A percentile compares a stretch with the other conserved stretches of the same genome.
Conservation (phyloP, 2,329 filamentous ascomycete genomes). For the Verticillium alfalfae region DNA sequence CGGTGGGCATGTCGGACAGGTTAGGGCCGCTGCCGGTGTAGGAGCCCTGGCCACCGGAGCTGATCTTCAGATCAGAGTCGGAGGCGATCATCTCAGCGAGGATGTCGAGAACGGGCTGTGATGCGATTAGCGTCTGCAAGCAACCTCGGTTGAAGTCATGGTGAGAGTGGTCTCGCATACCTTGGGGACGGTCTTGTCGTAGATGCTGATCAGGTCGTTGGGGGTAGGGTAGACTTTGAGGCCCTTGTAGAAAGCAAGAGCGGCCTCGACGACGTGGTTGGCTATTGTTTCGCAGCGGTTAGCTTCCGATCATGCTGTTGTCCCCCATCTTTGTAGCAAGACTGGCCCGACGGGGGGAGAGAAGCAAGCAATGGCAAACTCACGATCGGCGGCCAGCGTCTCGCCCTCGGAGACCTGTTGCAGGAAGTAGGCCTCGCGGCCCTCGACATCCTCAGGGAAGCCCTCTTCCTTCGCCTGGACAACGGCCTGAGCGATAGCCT, state of each 20-base stretch:
- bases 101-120: slow-evolving; percentile 83
- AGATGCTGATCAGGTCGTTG: slow-evolving; percentile 88
- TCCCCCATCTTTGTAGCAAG: neutral
- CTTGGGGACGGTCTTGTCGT: slow-evolving; percentile 98
- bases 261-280: slow-evolving; percentile 63
- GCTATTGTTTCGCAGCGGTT: slow-evolving; percentile 4
- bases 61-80: slow-evolving; percentile 68
- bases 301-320: slow-evolving; percentile 4
- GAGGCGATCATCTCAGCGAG: slow-evolving; percentile 97
- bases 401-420: slow-evolving; percentile 89
- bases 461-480: slow-evolving; percentile 83
- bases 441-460: slow-evolving; percentile 84
- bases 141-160: neutral
- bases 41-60: slow-evolving; percentile 24
- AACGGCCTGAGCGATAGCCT: slow-evolving; percentile 69
- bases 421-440: slow-evolving; percentile 96
- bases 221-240: slow-evolving; percentile 97
- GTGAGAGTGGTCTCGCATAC: slow-evolving; percentile 34
- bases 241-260: slow-evolving; percentile 95
- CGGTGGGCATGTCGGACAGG: slow-evolving; percentile 40
- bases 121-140: slow-evolving; percentile 11
- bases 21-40: slow-evolving; percentile 29
- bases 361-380: slow-evolving; percentile 21
- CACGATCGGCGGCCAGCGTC: slow-evolving; percentile 75
- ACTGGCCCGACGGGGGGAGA: neutral